These are phyloP conservation scores for Serpula lacrymans DNA, from an alignment of 768 basidiomycete species.

Conservation along the genomic window DNA sequence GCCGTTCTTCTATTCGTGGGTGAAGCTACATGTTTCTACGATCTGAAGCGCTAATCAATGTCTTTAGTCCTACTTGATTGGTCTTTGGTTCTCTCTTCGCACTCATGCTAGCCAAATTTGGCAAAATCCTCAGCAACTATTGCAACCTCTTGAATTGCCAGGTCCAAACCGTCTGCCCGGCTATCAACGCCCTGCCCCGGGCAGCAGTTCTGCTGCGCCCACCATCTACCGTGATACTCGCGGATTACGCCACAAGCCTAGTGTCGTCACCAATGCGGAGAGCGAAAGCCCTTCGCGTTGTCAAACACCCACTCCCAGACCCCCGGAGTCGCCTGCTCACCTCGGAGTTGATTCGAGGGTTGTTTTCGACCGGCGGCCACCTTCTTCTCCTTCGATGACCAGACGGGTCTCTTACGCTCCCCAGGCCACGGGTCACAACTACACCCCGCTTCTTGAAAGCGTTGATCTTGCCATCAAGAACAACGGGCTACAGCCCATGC, in stretches of 20 bases:
- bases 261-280: slow-evolving; percentile 33
- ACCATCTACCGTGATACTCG: slow-evolving; percentile 14
- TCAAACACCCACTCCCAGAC: slow-evolving; percentile 35
- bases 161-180: slow-evolving; percentile 52
- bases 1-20: slow-evolving; percentile 84
- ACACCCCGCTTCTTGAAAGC: slow-evolving; percentile 65
- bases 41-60: slow-evolving; percentile 5
- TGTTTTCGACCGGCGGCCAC: slow-evolving; percentile 13
- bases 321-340: slow-evolving; percentile 18
- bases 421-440: slow-evolving; percentile 27
- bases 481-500: slow-evolving; percentile 40
- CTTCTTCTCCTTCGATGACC: slow-evolving; percentile 41
- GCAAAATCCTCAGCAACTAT: slow-evolving; percentile 91
- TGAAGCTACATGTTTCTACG: slow-evolving; percentile 12
- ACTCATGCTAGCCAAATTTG: slow-evolving; percentile 99
- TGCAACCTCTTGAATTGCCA: slow-evolving; percentile 63
- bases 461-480: slow-evolving; percentile 77
- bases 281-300: slow-evolving; percentile 32
- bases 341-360: no score
- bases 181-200: slow-evolving; percentile 55
- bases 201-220: slow-evolving; percentile 13
- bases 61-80: slow-evolving; percentile 87
- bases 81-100: slow-evolving; percentile 96
- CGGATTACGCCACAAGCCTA: slow-evolving; percentile 43
- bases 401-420: slow-evolving; percentile 58